Evolutionary conservation across 805 yeast genomes (phyloP).

Genomic region (Saturnispora diversa): DNA sequence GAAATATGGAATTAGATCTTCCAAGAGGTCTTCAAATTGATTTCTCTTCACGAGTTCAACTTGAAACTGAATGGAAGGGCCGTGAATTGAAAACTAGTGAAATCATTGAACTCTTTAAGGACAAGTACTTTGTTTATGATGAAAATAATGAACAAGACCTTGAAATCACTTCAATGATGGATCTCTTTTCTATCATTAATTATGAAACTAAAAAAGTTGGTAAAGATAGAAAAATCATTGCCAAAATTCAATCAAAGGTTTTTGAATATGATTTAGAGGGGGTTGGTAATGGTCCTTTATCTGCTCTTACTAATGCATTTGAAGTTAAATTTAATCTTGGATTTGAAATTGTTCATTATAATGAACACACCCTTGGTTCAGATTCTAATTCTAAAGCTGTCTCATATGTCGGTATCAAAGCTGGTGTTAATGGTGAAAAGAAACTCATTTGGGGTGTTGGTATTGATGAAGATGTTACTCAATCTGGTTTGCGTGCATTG

Average conservation of each 20-base stretch:
- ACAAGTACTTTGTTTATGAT: conserved; percentile 37
- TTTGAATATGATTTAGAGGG: conserved; percentile 38
- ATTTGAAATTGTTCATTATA: conserved; percentile 60
- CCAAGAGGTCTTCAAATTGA: conserved; percentile 77
- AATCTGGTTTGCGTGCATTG: conserved; percentile 45
- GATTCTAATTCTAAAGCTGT: conserved; percentile 70
- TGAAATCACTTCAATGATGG: conserved; percentile 14
- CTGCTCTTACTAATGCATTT: conserved; percentile 62
- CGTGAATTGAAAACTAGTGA: conserved; percentile 62
- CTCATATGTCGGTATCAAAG: conserved; percentile 41
- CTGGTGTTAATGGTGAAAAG: conserved; percentile 9
- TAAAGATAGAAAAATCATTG: conserved; percentile 38
- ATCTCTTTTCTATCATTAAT: conserved; percentile 22
- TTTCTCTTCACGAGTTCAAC: conserved; percentile 64
- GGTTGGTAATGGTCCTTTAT: conserved; percentile 75
- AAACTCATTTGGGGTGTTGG: conserved; percentile 47
- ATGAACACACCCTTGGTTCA: conserved; percentile 72
- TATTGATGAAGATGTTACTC: conserved; percentile 47
- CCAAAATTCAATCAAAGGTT: conserved; percentile 39
- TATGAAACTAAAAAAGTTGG: conserved; percentile 29
- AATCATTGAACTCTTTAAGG: conserved; percentile 56
- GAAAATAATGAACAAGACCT: conserved; percentile 20
- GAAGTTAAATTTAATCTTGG: conserved; percentile 38
- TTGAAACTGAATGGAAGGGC: conserved; percentile 59
- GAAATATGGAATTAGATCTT: conserved; percentile 67